These are phyloP conservation scores for Nakazawaea ernobii DNA, from an alignment of 805 yeast genomes.

Conservation along the genomic window DNA sequence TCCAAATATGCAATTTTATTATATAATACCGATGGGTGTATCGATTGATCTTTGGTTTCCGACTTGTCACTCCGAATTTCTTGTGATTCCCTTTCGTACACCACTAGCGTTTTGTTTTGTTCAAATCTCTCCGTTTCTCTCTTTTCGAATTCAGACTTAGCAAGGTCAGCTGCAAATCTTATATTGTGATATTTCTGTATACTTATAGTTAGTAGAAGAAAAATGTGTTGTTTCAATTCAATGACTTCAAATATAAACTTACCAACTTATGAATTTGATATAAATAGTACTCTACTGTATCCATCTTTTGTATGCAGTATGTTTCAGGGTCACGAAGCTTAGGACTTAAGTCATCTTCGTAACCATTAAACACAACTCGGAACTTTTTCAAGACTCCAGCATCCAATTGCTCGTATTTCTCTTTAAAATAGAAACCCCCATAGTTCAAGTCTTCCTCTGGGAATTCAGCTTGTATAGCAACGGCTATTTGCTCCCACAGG, in stretches of 20 bases:
- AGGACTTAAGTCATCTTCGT: neutral
- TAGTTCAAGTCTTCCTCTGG: constrained; percentile 5
- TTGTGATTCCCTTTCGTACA: neutral
- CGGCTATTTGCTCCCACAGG: constrained; percentile 3
- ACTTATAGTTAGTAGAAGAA: too few species aligned
- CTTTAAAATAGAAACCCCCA: constrained; percentile 4
- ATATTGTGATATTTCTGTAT: neutral
- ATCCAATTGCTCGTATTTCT: neutral
- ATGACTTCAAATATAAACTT: neutral
- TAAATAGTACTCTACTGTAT: neutral
- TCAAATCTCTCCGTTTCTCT: neutral
- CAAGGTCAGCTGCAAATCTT: neutral
- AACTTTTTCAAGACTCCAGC: neutral
- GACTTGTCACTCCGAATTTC: neutral
- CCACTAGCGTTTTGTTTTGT: neutral
- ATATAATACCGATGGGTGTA: neutral
- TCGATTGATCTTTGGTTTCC: neutral
- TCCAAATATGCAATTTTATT: constrained; percentile 4
- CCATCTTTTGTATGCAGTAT: neutral
- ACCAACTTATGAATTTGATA: neutral
- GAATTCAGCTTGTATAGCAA: neutral
- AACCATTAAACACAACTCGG: neutral
- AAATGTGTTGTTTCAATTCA: neutral
- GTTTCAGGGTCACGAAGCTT: neutral
- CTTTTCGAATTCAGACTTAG: neutral